These are phyloP conservation scores for Malus fusca DNA, from an alignment of 306 rosid species.

Conservation along the genomic window DNA sequence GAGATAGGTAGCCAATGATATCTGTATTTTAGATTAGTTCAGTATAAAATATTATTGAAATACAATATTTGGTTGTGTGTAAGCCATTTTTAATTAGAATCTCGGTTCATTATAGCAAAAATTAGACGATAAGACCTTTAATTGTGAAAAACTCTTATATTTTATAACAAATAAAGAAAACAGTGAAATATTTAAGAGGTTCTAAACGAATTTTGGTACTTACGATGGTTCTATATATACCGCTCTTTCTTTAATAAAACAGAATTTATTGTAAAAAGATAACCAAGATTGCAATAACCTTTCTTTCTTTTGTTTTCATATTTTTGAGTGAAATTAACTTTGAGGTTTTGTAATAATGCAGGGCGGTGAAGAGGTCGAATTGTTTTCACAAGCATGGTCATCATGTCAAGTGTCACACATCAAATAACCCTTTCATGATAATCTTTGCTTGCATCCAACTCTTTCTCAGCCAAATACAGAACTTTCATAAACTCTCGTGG, in stretches of 20 bases:
- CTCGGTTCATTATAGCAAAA: not conserved
- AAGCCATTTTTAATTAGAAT: not conserved
- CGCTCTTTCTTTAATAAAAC: not conserved
- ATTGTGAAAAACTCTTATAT: not conserved
- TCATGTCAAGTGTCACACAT: conserved; percentile 39
- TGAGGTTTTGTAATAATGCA: conserved; percentile 13
- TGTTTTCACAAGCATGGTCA: conserved; percentile 87
- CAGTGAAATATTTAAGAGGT: not conserved
- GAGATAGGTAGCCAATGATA: not conserved
- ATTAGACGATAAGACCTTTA: no score
- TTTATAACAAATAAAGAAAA: no score
- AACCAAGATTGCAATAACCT: no score
- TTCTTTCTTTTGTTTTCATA: no score
- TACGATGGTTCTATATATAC: not conserved
- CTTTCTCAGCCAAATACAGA: conserved; percentile 73
- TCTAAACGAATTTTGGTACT: no score
- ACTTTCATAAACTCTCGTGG: conserved; percentile 84
- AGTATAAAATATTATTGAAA: not conserved
- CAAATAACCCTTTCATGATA: conserved; percentile 69
- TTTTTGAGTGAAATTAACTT: not conserved
- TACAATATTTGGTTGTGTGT: not conserved
- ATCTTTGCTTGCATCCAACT: conserved; percentile 66
- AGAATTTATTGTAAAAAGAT: no score
- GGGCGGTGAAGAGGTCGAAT: conserved; percentile 84
- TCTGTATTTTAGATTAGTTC: not conserved